Evolutionary conservation across 306 rosid genomes (phyloP).

Genomic region (Dalbergia cultrata): DNA sequence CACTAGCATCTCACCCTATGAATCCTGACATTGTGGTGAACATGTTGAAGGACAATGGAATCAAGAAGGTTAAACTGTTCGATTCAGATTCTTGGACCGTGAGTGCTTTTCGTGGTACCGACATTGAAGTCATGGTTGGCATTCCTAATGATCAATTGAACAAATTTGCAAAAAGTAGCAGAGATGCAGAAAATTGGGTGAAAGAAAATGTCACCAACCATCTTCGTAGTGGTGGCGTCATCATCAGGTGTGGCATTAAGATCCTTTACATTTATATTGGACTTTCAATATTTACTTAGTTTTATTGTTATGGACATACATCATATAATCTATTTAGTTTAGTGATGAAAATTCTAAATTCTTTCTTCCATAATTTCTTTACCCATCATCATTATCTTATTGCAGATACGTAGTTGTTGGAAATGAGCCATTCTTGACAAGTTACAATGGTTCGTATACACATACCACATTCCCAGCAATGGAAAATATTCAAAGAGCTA

Average conservation of each 20-base stretch:
- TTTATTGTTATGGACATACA: not conserved
- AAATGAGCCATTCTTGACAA: constrained; percentile 79
- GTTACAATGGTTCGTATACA: constrained; percentile 57
- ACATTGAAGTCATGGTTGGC: constrained; percentile 73
- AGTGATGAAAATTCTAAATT: not conserved
- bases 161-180: constrained; percentile 41
- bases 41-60: constrained; percentile 75
- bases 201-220: constrained; percentile 63
- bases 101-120: constrained; percentile 59
- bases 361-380: not conserved
- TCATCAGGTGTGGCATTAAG: constrained; percentile 59
- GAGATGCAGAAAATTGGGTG: constrained; percentile 68
- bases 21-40: constrained; percentile 58
- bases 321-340: not conserved
- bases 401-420: constrained; percentile 78
- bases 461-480: constrained; percentile 67
- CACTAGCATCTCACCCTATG: constrained; percentile 65
- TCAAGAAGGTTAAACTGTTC: constrained; percentile 79
- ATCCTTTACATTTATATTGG: not conserved
- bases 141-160: constrained; percentile 75
- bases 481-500: constrained; percentile 73
- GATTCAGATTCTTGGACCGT: constrained; percentile 72
- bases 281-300: not conserved
- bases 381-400: not conserved
- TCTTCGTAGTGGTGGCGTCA: constrained; percentile 51